Conservation (phyloP, 495 filamentous ascomycete genomes). For the Penicillium steckii region DNA sequence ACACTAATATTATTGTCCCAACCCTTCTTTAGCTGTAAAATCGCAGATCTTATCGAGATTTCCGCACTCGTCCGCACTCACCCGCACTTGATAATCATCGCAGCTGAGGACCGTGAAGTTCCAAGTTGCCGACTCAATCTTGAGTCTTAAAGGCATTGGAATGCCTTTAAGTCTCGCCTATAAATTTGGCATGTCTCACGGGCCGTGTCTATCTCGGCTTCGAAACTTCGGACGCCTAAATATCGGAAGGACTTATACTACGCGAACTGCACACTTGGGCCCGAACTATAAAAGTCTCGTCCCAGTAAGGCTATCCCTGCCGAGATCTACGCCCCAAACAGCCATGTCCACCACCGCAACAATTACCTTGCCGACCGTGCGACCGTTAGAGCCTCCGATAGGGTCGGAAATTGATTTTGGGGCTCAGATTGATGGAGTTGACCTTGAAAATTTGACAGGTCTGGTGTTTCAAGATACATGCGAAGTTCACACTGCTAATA, state of each 20-base stretch:
- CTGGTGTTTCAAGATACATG: neutral
- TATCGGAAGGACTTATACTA: neutral
- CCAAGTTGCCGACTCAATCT: too few species aligned
- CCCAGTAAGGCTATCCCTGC: neutral
- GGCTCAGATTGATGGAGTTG: slow-evolving; percentile 51
- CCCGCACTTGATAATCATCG: slow-evolving; percentile 13
- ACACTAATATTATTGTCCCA: neutral
- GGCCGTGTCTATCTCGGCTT: slow-evolving; percentile 5
- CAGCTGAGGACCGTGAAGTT: neutral
- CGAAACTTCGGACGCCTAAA: neutral
- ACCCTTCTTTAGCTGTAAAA: neutral
- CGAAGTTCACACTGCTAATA: neutral
- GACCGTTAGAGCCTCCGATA: slow-evolving; percentile 41
- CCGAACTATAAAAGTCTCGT: neutral
- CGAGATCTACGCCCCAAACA: neutral
- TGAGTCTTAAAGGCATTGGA: too few species aligned
- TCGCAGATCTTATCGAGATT: slow-evolving; percentile 13
- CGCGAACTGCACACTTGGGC: neutral
- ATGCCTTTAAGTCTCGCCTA: neutral
- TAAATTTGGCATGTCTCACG: slow-evolving; percentile 12
- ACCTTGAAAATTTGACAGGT: slow-evolving; percentile 60
- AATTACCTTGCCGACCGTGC: slow-evolving; percentile 17
- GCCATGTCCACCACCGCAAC: slow-evolving; percentile 16
- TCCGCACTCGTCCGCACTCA: slow-evolving; percentile 17
- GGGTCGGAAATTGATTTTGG: slow-evolving; percentile 59